Conservation (phyloP, 2,329 filamentous ascomycete genomes). For the Hypoxylon sp. region DNA sequence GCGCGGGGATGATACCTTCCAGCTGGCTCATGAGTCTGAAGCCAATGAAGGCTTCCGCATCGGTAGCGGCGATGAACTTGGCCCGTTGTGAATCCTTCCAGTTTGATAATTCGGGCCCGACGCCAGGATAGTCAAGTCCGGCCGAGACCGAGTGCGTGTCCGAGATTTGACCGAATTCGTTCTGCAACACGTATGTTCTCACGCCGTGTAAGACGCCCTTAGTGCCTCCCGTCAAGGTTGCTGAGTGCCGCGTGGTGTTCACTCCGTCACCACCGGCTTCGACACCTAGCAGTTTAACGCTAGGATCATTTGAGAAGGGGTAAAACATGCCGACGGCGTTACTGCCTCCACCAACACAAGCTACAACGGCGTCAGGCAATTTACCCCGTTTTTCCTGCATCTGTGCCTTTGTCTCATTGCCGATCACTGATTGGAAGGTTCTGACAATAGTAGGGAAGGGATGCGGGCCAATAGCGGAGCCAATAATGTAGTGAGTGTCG, state of each 20-base stretch:
- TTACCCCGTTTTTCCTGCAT: constrained; percentile 87
- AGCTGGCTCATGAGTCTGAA: constrained; percentile 88
- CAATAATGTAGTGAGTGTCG: constrained; percentile 98
- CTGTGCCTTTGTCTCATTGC: constrained; percentile 92
- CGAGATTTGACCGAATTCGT: constrained; percentile 90
- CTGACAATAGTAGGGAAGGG: constrained; percentile 98
- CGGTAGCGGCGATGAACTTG: constrained; percentile 90
- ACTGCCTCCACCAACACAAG: constrained; percentile 94
- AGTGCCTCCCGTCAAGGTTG: constrained; percentile 85
- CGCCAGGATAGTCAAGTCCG: constrained; percentile 95
- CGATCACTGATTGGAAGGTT: constrained; percentile 97
- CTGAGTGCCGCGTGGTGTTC: constrained; percentile 86
- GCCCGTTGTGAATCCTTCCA: constrained; percentile 95
- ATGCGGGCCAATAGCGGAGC: constrained; percentile 96
- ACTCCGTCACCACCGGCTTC: constrained; percentile 95
- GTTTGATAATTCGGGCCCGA: constrained; percentile 88
- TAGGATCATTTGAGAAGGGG: constrained; percentile 87
- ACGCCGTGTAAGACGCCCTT: constrained; percentile 97
- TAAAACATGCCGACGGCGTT: constrained; percentile 99
- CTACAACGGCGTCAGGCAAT: constrained; percentile 94
- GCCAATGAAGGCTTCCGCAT: constrained; percentile 88
- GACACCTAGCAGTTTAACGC: constrained; percentile 90
- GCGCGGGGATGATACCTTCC: constrained; percentile 96
- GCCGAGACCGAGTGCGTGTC: constrained; percentile 98
- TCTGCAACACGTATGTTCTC: constrained; percentile 93